Conservation (phyloP, 2,329 filamentous ascomycete species). For the Anthostomella pinea region DNA sequence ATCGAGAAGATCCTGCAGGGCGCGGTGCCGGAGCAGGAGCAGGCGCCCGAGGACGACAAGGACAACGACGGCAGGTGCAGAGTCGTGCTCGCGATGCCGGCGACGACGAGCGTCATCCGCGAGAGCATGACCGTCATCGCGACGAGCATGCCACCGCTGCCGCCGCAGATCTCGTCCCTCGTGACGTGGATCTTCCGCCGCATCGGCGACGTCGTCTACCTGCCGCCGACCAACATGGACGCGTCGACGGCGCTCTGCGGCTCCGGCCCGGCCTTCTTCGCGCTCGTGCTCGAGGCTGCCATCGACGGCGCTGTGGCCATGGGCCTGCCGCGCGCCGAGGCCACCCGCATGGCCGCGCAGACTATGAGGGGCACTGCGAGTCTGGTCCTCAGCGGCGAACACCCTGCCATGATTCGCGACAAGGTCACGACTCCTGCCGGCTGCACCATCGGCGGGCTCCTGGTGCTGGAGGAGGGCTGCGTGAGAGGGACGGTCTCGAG, state of each 20-base stretch:
- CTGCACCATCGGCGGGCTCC: conserved; percentile 71
- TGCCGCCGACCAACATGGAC: conserved; percentile 68
- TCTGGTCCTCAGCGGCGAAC: conserved; percentile 67
- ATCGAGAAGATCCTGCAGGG: conserved; percentile 64
- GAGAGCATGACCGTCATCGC: conserved; percentile 83
- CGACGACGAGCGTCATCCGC: conserved; percentile 74
- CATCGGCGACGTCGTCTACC: conserved; percentile 67
- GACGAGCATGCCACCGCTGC: conserved; percentile 56
- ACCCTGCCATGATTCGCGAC: conserved; percentile 71
- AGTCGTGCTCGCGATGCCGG: conserved; percentile 79
- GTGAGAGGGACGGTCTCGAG: conserved; percentile 65
- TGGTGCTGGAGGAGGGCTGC: conserved; percentile 70
- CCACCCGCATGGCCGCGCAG: conserved; percentile 75
- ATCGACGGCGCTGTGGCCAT: conserved; percentile 77
- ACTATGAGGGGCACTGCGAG: conserved; percentile 72
- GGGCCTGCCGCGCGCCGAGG: conserved; percentile 70
- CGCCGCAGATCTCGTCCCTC: conserved; percentile 50
- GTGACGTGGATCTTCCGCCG: conserved; percentile 75
- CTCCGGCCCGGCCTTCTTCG: conserved; percentile 73
- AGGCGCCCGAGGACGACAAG: conserved; percentile 42
- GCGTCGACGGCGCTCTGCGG: conserved; percentile 71
- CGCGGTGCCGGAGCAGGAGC: conserved; percentile 45
- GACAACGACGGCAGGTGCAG: conserved; percentile 56
- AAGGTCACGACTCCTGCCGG: conserved; percentile 77
- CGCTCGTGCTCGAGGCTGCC: conserved; percentile 70